These are phyloP conservation scores for Barnettozyma vustinii DNA, from an alignment of 805 yeast species.

Conservation along the genomic window DNA sequence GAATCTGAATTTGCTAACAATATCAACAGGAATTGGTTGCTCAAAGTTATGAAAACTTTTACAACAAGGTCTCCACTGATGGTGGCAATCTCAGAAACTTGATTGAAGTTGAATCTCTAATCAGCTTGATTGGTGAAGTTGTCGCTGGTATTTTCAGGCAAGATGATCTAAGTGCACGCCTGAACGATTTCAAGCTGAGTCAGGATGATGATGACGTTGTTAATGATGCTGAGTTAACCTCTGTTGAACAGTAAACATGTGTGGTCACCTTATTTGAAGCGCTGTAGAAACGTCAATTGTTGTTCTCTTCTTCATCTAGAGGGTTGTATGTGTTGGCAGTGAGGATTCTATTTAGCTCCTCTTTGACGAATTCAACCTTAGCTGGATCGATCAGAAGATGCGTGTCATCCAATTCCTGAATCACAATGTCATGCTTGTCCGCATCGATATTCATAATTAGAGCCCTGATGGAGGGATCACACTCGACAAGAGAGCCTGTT, in stretches of 20 bases:
- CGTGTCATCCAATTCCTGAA: constrained; percentile 84
- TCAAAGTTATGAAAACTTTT: constrained; percentile 52
- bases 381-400: constrained; percentile 78
- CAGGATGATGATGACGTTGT: constrained; percentile 3
- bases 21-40: constrained; percentile 40
- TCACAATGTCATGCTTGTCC: constrained; percentile 63
- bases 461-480: constrained; percentile 93
- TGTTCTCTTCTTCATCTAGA: constrained; percentile 60
- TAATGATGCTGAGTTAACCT: constrained; percentile 6
- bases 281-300: not conserved
- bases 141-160: constrained; percentile 28
- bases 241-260: not conserved
- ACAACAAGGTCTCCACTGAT: constrained; percentile 28
- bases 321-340: constrained; percentile 86
- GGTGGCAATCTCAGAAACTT: constrained; percentile 21
- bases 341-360: constrained; percentile 67
- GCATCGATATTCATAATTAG: constrained; percentile 79
- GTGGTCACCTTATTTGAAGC: not conserved
- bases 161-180: constrained; percentile 10
- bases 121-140: constrained; percentile 38
- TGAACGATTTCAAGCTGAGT: not conserved
- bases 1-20: constrained; percentile 1
- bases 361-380: constrained; percentile 70
- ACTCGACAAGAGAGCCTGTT: constrained; percentile 40
- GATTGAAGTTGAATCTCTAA: constrained; percentile 60